These are phyloP conservation scores for Henckelia pumila DNA, from an alignment of 257 asterid species.

Conservation along the genomic window DNA sequence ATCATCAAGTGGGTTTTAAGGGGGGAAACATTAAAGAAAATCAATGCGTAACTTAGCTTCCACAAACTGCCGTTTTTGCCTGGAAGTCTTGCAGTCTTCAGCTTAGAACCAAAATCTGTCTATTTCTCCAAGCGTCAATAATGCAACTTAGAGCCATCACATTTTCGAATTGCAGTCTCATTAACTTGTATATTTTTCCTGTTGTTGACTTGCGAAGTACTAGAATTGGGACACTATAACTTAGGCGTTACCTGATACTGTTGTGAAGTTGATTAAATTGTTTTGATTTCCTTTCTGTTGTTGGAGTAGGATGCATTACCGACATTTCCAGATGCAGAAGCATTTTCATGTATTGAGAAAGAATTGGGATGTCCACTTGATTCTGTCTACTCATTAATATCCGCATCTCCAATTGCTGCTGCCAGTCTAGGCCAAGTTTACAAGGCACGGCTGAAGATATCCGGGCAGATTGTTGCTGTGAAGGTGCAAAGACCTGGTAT, in stretches of 20 bases:
- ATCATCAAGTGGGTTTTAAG: not conserved
- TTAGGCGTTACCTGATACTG: not conserved
- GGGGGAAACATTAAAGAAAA: not conserved
- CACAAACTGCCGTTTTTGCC: not conserved
- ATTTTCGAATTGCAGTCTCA: not conserved
- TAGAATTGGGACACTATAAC: not conserved
- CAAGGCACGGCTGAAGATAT: slow-evolving; percentile 81
- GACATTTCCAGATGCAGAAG: slow-evolving; percentile 93
- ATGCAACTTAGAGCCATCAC: not conserved
- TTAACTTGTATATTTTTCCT: too few relatives aligned
- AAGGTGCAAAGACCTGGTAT: slow-evolving; percentile 98
- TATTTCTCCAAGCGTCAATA: not conserved
- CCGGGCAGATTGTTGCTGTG: slow-evolving; percentile 91
- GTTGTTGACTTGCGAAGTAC: too few relatives aligned
- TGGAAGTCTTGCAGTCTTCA: not conserved
- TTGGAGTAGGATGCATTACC: slow-evolving; percentile 91
- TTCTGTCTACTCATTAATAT: slow-evolving; percentile 71
- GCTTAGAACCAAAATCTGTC: not conserved
- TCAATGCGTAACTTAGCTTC: too few relatives aligned
- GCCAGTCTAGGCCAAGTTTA: slow-evolving; percentile 99
- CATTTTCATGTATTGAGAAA: slow-evolving; percentile 89
- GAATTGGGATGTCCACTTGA: slow-evolving; percentile 80
- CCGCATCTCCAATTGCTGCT: slow-evolving; percentile 96
- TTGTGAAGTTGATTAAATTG: not conserved
- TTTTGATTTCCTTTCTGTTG: slow-evolving; percentile 3